Conservation (phyloP, 345 rosid species). For the Arabidopsis arenosa region DNA sequence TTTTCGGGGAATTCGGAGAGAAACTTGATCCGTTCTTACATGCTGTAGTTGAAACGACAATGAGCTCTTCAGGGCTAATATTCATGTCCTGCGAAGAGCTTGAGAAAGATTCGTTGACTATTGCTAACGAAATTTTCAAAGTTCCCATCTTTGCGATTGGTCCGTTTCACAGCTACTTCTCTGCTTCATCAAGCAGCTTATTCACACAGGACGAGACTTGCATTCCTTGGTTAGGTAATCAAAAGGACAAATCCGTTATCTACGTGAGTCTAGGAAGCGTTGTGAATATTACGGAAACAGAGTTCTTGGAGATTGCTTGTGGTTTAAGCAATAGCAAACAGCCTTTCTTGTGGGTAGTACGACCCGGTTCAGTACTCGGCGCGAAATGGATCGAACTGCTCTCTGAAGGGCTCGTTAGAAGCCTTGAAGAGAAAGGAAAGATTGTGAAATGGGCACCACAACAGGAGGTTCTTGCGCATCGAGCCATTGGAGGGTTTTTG, state of each 20-base stretch:
- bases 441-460: constrained; percentile 49
- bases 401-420: constrained; percentile 37
- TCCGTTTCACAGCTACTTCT: constrained; percentile 46
- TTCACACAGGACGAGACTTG: constrained; percentile 50
- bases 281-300: constrained; percentile 39
- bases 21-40: constrained; percentile 23
- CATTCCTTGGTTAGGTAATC: constrained; percentile 56
- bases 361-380: constrained; percentile 37
- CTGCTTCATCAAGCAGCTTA: constrained; percentile 45
- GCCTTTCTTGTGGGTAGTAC: constrained; percentile 60
- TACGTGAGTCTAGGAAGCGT: constrained; percentile 65
- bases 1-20: constrained; percentile 21
- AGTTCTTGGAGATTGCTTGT: constrained; percentile 55
- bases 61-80: constrained; percentile 54
- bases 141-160: constrained; percentile 60
- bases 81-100: constrained; percentile 73
- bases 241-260: constrained; percentile 50
- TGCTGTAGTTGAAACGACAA: constrained; percentile 7
- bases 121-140: constrained; percentile 49
- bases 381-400: constrained; percentile 13
- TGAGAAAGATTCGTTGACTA: constrained; percentile 54
- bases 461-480: constrained; percentile 40
- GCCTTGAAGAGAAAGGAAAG: constrained; percentile 46
- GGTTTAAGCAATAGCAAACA: constrained; percentile 53
- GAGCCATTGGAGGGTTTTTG: constrained; percentile 41